phyloP scores from a whole-genome alignment of 1,284 basidiomycete genomes.

The Trichosporon sp. region DNA sequence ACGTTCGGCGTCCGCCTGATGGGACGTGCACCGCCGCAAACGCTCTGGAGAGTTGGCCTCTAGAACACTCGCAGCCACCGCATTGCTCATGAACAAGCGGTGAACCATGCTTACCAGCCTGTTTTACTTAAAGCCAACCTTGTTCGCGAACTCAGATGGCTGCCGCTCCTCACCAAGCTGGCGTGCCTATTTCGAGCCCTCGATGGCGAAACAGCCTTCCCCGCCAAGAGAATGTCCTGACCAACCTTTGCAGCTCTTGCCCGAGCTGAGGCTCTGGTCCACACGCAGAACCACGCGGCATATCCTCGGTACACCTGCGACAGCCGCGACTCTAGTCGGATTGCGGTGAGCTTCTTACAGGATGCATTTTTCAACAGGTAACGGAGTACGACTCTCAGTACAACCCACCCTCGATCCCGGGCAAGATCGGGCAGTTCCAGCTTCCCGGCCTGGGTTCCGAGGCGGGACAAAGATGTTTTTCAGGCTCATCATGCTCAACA shows the following conservation, averaged over 20 bases:
- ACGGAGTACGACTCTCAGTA: constrained; percentile 2
- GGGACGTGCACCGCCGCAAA: not conserved
- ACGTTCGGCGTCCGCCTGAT: not conserved
- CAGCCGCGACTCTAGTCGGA: not conserved
- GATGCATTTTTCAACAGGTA: not conserved
- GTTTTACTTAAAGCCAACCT: constrained; percentile 11
- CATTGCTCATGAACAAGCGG: not conserved
- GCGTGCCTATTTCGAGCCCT: not conserved
- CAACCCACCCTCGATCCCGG: not conserved
- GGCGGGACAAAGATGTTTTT: not conserved
- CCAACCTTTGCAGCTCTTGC: not conserved
- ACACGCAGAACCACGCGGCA: not conserved
- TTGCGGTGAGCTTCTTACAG: not conserved
- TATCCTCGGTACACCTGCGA: not conserved
- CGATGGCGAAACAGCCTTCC: not conserved
- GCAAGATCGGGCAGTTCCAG: constrained; percentile 3
- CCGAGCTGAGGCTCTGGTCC: not conserved
- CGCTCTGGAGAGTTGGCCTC: constrained; percentile 6
- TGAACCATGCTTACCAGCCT: not conserved
- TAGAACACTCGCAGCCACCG: not conserved
- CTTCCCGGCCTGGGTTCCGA: not conserved
- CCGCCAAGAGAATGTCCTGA: constrained; percentile 6
- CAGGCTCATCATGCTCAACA: not conserved
- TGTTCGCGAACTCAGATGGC: not conserved
- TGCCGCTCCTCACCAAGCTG: no score